Evolutionary conservation across 208 protist genomes (phyloP).

Genomic region (Phytomonas francai): DNA sequence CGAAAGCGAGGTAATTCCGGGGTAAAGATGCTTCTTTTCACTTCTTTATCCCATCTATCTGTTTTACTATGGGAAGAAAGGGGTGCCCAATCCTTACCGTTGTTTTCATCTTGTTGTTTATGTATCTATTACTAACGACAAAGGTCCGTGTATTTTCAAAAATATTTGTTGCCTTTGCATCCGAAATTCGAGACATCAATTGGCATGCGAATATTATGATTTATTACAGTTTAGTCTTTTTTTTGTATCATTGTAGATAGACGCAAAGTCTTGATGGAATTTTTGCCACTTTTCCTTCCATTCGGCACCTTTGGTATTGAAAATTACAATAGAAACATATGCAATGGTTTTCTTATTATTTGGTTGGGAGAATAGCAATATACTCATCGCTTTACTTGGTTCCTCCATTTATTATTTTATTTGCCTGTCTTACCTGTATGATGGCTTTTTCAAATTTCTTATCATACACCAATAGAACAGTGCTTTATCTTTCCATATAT

Average conservation of each 20-base stretch:
- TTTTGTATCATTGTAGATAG: not conserved
- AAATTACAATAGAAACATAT: not conserved
- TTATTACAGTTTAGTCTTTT: conserved; percentile 2
- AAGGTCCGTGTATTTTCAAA: not conserved
- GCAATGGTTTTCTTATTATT: not conserved
- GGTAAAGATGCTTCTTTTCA: conserved; percentile 1
- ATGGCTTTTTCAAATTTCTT: conserved; percentile 5
- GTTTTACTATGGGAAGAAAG: not conserved
- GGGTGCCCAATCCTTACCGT: not conserved
- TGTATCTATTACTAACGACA: conserved; percentile 1
- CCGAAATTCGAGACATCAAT: not conserved
- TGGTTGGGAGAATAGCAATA: not conserved
- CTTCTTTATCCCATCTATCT: not conserved
- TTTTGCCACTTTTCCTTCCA: not conserved
- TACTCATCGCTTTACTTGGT: not conserved
- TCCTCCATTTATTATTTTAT: not conserved
- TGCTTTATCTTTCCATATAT: not conserved
- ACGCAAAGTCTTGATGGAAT: not conserved
- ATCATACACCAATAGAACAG: not conserved
- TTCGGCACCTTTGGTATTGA: not conserved
- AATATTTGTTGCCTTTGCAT: not conserved
- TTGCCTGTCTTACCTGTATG: not conserved
- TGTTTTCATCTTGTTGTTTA: not conserved
- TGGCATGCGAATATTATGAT: not conserved
- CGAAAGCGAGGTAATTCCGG: not conserved